These are phyloP conservation scores for Avena eriantha DNA, from an alignment of 176 grass and related monocot species.

Conservation along the genomic window DNA sequence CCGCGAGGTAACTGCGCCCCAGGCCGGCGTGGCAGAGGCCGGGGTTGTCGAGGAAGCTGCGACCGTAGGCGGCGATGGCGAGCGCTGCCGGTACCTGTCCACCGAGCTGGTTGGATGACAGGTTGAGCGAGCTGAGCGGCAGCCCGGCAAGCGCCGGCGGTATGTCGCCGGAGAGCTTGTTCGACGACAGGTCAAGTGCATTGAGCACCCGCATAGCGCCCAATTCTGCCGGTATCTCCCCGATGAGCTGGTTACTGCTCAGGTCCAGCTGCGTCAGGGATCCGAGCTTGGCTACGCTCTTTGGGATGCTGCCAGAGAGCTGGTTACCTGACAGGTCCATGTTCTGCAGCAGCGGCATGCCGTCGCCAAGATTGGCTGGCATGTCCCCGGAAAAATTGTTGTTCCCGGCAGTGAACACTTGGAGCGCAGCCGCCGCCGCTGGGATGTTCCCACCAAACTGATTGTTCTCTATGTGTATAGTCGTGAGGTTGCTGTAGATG, in stretches of 20 bases:
- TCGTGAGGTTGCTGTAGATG: constrained; percentile 35
- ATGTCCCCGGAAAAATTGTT: constrained; percentile 71
- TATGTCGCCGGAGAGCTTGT: constrained; percentile 70
- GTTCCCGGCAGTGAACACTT: constrained; percentile 42
- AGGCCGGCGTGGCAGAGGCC: constrained; percentile 56
- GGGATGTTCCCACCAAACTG: constrained; percentile 57
- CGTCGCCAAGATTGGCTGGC: constrained; percentile 36
- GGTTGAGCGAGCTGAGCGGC: constrained; percentile 54
- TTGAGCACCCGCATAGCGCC: constrained; percentile 53
- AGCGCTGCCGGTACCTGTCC: constrained; percentile 59
- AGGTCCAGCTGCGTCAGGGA: constrained; percentile 52
- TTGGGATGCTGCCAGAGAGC: constrained; percentile 64
- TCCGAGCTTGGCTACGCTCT: constrained; percentile 30
- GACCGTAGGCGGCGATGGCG: constrained; percentile 47
- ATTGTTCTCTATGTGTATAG: constrained; percentile 57
- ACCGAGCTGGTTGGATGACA: constrained; percentile 78
- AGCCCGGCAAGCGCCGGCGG: constrained; percentile 50
- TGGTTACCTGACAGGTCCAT: constrained; percentile 61
- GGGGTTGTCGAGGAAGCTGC: constrained; percentile 77
- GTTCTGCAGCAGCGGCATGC: constrained; percentile 41
- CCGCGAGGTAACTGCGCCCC: constrained; percentile 30
- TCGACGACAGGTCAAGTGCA: constrained; percentile 73
- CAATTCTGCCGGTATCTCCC: constrained; percentile 62
- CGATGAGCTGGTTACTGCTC: constrained; percentile 58
- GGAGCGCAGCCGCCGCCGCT: neutral